Conservation (phyloP, 2,329 filamentous ascomycete genomes). For the Monilinia fructicola region DNA sequence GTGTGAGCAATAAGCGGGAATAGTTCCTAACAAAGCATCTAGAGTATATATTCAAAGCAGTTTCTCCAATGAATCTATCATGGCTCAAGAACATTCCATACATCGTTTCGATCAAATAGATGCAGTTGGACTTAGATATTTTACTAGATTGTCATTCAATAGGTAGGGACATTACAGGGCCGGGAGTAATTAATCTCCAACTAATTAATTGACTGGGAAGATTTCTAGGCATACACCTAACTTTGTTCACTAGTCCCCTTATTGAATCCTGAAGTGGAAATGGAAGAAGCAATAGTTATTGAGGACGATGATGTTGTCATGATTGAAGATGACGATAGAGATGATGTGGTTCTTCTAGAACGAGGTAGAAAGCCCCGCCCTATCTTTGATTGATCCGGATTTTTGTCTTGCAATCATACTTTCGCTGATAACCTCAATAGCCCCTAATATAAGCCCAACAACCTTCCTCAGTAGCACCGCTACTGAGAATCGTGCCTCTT, state of each 20-base stretch:
- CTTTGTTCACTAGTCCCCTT: not conserved
- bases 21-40: constrained; percentile 9
- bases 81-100: not conserved
- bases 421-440: constrained; percentile 6
- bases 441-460: not conserved
- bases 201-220: not conserved
- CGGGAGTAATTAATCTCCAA: not conserved
- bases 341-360: constrained; percentile 16
- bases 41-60: constrained; percentile 11
- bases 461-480: not conserved
- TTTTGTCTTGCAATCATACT: not conserved
- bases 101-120: not conserved
- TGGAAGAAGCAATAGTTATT: constrained; percentile 11
- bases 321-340: constrained; percentile 2
- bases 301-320: not conserved
- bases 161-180: not conserved
- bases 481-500: not conserved
- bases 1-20: not conserved
- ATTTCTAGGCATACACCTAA: not conserved
- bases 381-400: not conserved
- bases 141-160: not conserved
- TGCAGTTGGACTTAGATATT: not conserved
- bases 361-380: not conserved
- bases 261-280: not conserved
- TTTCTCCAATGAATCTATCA: not conserved